phyloP scores from a whole-genome alignment of 257 asterid species.

The Capsicum rhomboideum region DNA sequence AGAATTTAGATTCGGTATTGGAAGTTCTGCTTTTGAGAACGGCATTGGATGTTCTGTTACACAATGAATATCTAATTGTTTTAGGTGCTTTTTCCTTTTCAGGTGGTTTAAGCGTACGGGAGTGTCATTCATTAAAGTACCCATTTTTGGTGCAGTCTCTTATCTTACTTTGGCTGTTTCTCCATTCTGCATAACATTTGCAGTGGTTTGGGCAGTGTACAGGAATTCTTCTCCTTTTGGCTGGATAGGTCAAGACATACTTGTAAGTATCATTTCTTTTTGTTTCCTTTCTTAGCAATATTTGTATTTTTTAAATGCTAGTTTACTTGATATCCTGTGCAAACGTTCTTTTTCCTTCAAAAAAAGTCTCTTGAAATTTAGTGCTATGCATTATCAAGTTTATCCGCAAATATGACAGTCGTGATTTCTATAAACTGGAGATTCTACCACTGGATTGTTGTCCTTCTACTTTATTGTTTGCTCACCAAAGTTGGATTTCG shows the following conservation, averaged over 20 bases:
- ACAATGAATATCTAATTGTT: background rate
- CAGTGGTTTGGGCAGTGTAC: slow-evolving; percentile 76
- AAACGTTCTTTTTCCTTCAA: background rate
- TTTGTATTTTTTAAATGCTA: background rate
- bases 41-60: background rate
- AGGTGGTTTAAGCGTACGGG: slow-evolving; percentile 42
- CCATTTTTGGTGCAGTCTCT: slow-evolving; percentile 50
- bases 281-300: background rate
- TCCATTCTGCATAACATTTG: slow-evolving; percentile 81
- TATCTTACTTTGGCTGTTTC: slow-evolving; percentile 74
- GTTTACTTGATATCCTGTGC: background rate
- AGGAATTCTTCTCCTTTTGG: slow-evolving; percentile 48
- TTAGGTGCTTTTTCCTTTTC: background rate
- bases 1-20: background rate
- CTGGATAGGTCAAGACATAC: slow-evolving; percentile 95
- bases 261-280: slow-evolving; percentile 27
- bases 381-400: background rate
- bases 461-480: background rate
- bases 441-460: background rate
- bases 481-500: background rate
- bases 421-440: background rate
- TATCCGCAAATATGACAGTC: background rate
- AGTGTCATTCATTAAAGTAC: slow-evolving; percentile 36
- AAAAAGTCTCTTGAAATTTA: background rate
- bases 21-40: background rate